These are phyloP conservation scores for Astrocystis sublimbata DNA, from an alignment of 495 filamentous ascomycete species.

Conservation along the genomic window DNA sequence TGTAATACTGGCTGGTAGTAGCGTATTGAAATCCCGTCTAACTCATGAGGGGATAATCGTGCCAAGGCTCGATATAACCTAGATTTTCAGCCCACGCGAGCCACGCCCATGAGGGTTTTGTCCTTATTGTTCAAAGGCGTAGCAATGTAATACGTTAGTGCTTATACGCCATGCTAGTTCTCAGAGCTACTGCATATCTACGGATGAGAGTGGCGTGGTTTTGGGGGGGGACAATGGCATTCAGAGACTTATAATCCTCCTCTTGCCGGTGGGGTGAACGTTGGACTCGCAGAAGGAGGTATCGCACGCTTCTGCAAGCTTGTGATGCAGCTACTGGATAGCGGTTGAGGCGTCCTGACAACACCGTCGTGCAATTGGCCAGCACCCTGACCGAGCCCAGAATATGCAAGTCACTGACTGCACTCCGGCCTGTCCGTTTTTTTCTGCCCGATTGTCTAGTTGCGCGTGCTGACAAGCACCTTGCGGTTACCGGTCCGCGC, in stretches of 20 bases:
- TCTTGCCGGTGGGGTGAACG: not conserved
- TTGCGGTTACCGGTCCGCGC: not conserved
- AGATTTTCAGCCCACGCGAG: not conserved
- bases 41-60: not conserved
- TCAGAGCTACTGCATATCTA: not conserved
- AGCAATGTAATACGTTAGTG: not conserved
- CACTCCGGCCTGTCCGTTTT: not conserved
- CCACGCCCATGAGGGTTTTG: not conserved
- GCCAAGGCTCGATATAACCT: not conserved
- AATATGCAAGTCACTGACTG: not conserved
- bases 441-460: not conserved
- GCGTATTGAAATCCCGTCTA: not conserved
- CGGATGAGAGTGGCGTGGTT: not conserved
- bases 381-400: not conserved
- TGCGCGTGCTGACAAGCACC: too few relatives aligned
- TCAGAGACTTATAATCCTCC: not conserved
- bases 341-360: not conserved
- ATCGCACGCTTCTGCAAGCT: not conserved
- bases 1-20: not conserved
- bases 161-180: not conserved
- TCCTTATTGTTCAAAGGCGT: not conserved
- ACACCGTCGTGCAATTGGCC: not conserved
- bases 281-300: not conserved
- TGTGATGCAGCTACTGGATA: not conserved
- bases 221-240: not conserved